These are phyloP conservation scores for Cyathus striatus DNA, from an alignment of 768 basidiomycete genomes.

Conservation along the genomic window DNA sequence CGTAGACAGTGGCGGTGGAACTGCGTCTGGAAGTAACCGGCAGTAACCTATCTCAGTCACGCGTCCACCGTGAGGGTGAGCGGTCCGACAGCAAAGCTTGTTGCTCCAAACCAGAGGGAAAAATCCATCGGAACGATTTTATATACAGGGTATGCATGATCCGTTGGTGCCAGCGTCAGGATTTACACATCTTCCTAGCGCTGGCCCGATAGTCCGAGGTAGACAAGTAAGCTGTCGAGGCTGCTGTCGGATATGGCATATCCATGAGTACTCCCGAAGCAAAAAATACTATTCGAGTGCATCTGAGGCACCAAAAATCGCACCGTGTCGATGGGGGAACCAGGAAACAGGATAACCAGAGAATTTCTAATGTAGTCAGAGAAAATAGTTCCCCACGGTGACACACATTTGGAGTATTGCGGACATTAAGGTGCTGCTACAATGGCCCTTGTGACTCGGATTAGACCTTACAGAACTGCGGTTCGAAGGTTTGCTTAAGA, in stretches of 20 bases:
- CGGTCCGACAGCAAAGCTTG: neutral
- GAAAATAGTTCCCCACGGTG: conserved; percentile 1
- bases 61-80: neutral
- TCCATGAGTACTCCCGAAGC: no score
- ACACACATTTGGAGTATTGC: neutral
- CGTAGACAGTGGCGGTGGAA: neutral
- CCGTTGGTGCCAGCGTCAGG: neutral
- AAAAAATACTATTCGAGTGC: no score
- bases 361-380: neutral
- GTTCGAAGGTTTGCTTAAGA: no score
- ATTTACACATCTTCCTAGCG: neutral
- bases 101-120: neutral
- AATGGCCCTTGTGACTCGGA: neutral
- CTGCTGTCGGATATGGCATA: no score
- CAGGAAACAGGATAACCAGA: neutral
- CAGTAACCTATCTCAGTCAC: neutral
- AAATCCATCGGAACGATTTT: conserved; percentile 3
- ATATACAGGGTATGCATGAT: conserved; percentile 3
- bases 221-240: neutral
- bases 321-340: neutral
- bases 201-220: neutral
- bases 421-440: neutral
- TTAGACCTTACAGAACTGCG: neutral
- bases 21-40: neutral
- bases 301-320: no score